phyloP scores from a whole-genome alignment of 1,284 basidiomycete species.

The Schizophyllum commune region DNA sequence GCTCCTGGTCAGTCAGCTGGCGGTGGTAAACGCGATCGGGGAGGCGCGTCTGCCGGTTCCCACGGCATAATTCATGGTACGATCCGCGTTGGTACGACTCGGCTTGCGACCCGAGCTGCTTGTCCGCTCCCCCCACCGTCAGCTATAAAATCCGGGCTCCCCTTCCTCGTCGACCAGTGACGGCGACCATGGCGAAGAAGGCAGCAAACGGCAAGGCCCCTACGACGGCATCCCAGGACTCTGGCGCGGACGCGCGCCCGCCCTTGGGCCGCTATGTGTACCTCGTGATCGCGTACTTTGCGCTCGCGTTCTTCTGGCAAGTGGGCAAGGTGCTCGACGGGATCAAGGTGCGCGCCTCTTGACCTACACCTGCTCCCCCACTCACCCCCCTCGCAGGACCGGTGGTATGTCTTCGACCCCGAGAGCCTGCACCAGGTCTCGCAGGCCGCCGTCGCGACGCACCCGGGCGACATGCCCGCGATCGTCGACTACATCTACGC shows the following conservation, averaged over 20 bases:
- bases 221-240: neutral
- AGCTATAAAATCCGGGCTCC: neutral
- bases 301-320: slow-evolving; percentile 15
- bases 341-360: slow-evolving; percentile 38
- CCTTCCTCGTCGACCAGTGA: neutral
- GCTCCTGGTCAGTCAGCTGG: no score
- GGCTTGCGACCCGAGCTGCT: neutral
- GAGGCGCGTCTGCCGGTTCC: neutral
- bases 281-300: neutral
- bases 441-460: slow-evolving; percentile 58
- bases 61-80: neutral
- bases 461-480: slow-evolving; percentile 52
- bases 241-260: neutral
- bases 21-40: no score
- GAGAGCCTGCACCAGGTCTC: slow-evolving; percentile 58
- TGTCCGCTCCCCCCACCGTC: neutral
- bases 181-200: neutral
- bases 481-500: slow-evolving; percentile 74
- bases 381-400: slow-evolving; percentile 26
- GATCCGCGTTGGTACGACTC: neutral
- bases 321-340: slow-evolving; percentile 51
- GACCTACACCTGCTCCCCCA: neutral
- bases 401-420: slow-evolving; percentile 71
- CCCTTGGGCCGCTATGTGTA: neutral
- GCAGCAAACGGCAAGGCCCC: neutral